Evolutionary conservation across 352 stramenopile species (phyloP).

Genomic region (Albugo laibachii): DNA sequence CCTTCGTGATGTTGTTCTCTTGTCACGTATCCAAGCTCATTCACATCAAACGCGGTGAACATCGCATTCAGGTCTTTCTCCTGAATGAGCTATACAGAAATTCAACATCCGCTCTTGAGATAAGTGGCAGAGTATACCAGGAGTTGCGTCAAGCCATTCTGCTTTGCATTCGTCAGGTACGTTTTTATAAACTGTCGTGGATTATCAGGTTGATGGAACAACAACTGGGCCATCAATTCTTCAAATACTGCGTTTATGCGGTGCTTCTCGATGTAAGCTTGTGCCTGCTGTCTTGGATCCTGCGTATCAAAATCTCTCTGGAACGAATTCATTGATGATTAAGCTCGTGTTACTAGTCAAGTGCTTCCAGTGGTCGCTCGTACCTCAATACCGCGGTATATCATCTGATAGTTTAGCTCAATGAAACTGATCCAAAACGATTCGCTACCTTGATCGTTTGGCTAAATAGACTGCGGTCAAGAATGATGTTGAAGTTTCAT

Average conservation of each 20-base stretch:
- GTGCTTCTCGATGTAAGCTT: conserved; percentile 42
- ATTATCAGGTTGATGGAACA: conserved; percentile 39
- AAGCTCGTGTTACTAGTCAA: too few relatives aligned
- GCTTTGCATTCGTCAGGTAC: conserved; percentile 29
- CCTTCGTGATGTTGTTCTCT: conserved; percentile 48
- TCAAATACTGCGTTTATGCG: conserved; percentile 52
- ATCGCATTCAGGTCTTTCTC: conserved; percentile 50
- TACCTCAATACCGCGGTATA: too few relatives aligned
- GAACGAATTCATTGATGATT: too few relatives aligned
- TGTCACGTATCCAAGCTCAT: conserved; percentile 39
- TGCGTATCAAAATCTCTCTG: conserved; percentile 19
- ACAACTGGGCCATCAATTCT: conserved; percentile 28
- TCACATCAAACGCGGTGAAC: conserved; percentile 57
- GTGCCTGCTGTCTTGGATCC: conserved; percentile 36
- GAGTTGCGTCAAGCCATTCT: conserved; percentile 27
- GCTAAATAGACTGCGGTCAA: too few relatives aligned
- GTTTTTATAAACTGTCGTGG: conserved; percentile 37
- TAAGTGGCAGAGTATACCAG: conserved; percentile 14
- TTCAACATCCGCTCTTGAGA: not conserved
- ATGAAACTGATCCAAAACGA: too few relatives aligned
- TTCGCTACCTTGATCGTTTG: too few relatives aligned
- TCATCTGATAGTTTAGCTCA: too few relatives aligned
- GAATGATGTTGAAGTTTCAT: too few relatives aligned
- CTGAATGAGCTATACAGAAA: conserved; percentile 31
- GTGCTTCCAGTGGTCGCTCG: too few relatives aligned